Evolutionary conservation across 2,329 filamentous ascomycete species (phyloP).

Genomic region (Alternaria conjuncta): DNA sequence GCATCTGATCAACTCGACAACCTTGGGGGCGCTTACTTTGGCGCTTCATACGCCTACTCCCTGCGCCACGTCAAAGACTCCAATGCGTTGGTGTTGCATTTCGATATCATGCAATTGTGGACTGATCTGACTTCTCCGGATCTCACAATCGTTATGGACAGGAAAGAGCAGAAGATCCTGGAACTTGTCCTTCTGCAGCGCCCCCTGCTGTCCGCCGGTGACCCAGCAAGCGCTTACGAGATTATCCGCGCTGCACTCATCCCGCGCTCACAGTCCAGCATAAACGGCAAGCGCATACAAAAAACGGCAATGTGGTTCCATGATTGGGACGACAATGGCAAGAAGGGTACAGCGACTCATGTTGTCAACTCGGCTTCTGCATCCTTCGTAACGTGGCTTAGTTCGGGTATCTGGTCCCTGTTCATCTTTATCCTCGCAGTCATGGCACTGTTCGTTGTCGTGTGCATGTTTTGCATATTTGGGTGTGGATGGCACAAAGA

Average conservation of each 20-base stretch:
- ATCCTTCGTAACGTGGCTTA: conserved; percentile 25
- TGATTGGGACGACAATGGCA: conserved; percentile 39
- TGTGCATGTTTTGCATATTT: conserved; percentile 37
- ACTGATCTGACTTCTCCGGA: conserved; percentile 20
- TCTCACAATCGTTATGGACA: conserved; percentile 22
- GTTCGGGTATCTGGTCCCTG: conserved; percentile 33
- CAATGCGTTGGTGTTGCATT: conserved; percentile 33
- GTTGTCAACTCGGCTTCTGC: conserved; percentile 10
- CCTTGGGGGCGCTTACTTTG: conserved; percentile 31
- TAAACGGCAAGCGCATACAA: neutral
- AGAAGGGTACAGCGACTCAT: conserved; percentile 37
- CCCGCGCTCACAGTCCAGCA: neutral
- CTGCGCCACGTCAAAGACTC: conserved; percentile 23
- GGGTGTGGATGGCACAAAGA: conserved; percentile 31
- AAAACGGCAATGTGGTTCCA: conserved; percentile 32
- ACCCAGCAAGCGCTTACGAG: conserved; percentile 25
- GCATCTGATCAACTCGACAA: conserved; percentile 30
- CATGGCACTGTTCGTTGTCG: conserved; percentile 31
- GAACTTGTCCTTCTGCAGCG: conserved; percentile 36
- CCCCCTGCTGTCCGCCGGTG: conserved; percentile 30
- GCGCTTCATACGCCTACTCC: conserved; percentile 39
- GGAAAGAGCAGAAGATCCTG: conserved; percentile 33
- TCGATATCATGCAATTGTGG: conserved; percentile 37
- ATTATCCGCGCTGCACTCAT: conserved; percentile 32
- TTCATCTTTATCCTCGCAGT: conserved; percentile 31